Percentiles rank a stretch among this genome's conserved stretches.
Conservation (phyloP, 495 filamentous ascomycete genomes). For the Chaetomidium leptoderma region DNA sequence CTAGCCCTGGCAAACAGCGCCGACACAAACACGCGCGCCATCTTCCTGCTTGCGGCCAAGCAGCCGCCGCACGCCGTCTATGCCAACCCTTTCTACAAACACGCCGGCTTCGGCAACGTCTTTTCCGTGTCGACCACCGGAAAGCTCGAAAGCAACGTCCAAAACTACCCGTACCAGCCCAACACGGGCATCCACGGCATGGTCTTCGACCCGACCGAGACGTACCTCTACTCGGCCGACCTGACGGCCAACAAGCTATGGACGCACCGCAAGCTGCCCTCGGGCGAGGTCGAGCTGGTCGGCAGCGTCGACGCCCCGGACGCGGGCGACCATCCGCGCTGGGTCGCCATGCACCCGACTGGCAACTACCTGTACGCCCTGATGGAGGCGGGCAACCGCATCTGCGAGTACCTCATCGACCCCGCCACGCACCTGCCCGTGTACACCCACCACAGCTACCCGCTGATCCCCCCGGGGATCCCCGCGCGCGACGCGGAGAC, state of each 20-base stretch:
- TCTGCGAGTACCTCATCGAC: conserved; percentile 77
- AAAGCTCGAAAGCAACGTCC: conserved; percentile 60
- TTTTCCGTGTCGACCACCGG: conserved; percentile 64
- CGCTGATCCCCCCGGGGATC: conserved; percentile 68
- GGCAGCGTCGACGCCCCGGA: conserved; percentile 67
- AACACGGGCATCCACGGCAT: conserved; percentile 82
- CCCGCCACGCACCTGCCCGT: conserved; percentile 69
- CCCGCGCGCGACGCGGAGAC: conserved; percentile 40
- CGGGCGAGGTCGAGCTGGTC: conserved; percentile 61
- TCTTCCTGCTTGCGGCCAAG: conserved; percentile 75
- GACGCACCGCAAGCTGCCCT: conserved; percentile 67
- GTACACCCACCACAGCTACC: conserved; percentile 73
- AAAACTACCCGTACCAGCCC: conserved; percentile 70
- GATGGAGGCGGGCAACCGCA: conserved; percentile 78
- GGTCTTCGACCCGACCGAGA: conserved; percentile 81
- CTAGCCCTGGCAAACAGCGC: conserved; percentile 60
- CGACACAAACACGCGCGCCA: conserved; percentile 76
- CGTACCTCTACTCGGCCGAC: conserved; percentile 82
- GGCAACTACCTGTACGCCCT: conserved; percentile 76
- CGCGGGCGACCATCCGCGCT: conserved; percentile 70
- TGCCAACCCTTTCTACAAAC: conserved; percentile 80
- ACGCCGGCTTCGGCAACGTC: conserved; percentile 74
- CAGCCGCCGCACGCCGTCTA: conserved; percentile 76
- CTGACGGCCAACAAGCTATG: conserved; percentile 80
- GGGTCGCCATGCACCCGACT: conserved; percentile 74